These are phyloP conservation scores for Graphilbum ipis-grandicollis DNA, from an alignment of 2,329 filamentous ascomycete genomes.

Conservation along the genomic window DNA sequence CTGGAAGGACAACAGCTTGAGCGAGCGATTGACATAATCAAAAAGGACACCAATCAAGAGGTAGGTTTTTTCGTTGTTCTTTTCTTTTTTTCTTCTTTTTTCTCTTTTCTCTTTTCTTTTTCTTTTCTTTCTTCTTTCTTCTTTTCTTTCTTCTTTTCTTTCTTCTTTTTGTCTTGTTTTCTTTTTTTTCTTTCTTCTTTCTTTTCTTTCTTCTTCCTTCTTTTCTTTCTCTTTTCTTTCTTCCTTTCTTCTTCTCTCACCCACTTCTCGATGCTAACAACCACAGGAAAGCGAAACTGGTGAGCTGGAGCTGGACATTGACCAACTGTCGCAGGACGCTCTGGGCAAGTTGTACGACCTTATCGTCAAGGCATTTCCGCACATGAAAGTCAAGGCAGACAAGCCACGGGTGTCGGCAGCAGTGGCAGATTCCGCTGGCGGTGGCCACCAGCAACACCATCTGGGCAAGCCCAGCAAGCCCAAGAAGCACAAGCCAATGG, in stretches of 20 bases:
- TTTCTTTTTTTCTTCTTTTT: background rate
- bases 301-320: slow-evolving; percentile 42
- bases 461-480: slow-evolving; percentile 28
- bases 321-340: slow-evolving; percentile 37
- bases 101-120: slow-evolving; percentile 10
- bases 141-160: slow-evolving; percentile 13
- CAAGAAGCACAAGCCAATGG: slow-evolving; percentile 66
- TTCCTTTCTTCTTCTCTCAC: background rate
- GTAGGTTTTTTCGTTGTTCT: slow-evolving; percentile 31
- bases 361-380: slow-evolving; percentile 21
- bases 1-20: slow-evolving; percentile 64
- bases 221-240: slow-evolving; percentile 6
- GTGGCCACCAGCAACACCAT: too few species aligned
- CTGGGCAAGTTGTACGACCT: slow-evolving; percentile 32
- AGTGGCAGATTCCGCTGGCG: too few species aligned
- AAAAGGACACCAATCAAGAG: slow-evolving; percentile 62
- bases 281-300: slow-evolving; percentile 38
- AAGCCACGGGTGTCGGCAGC: slow-evolving; percentile 14
- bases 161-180: too few species aligned
- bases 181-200: too few species aligned
- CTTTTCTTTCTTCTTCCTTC: too few species aligned
- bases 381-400: slow-evolving; percentile 17
- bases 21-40: slow-evolving; percentile 76
- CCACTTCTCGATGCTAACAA: too few species aligned
- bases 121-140: background rate